Evolutionary conservation across 192 early-diverging fungal genomes (phyloP), one percentile per base, ranked within the genome.

Genomic region (Gryganskiella cystojenkinii): DNA sequence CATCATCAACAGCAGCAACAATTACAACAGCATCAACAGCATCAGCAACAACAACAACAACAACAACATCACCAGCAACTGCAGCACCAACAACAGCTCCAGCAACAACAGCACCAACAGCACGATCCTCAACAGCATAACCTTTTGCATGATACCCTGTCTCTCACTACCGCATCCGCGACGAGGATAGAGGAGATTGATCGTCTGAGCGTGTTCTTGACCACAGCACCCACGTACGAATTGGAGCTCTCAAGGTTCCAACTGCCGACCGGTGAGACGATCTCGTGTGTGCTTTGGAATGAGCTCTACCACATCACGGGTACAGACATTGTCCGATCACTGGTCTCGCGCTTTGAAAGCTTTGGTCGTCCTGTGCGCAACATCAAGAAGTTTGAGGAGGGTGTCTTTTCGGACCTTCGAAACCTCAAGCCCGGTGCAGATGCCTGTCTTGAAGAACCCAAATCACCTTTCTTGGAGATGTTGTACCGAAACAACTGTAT

Each of bases 301-400:
- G 87, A 93, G 67, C 88, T 92, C 24, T 98, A 94, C 70, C 91
- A 96, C 81, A 96, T 99, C 45, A 98, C 98, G 2, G 95, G 96
- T 15, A 98, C 96, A 2, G 98, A 99, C 79, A 98, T 99, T 70
- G 94, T 98, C 30, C 86, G 95, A 28, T 90, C 91, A 0, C 87
- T 99, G 2, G 88, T 92, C 43, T 96, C 93, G 71, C 93, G 98
- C 25, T 98, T 99, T 71, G 90, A 96, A 60, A 92, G 89, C 44
- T 93, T 98, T 81, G 91, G 91, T 42, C 86, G 96, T 13, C 94
- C 94, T 15, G 94, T 98, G 19, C 82, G 80, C 45, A 95, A 95
- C 60, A 84, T 93, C 56, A 97, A 98, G 79, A 99, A 99, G 85
- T 98, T 99, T 80, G 96, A 99, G 81, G 98, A 99, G 80, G 98